Conservation (phyloP, 805 yeast species). For the Metschnikowia dekortorum region DNA sequence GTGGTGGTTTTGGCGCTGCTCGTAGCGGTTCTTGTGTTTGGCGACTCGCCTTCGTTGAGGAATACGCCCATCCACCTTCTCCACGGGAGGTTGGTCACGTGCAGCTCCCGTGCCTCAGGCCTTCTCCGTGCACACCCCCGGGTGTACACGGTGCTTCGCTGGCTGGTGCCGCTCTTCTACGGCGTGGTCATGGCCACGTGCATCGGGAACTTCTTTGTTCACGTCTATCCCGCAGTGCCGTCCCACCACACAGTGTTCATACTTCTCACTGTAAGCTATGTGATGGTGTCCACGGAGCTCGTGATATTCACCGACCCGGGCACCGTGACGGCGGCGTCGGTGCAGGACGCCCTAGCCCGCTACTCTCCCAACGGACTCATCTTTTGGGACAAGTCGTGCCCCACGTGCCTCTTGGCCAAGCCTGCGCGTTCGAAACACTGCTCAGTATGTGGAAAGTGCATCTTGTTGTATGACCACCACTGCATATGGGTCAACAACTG, state of each 20-base stretch:
- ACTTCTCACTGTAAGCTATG: slow-evolving; percentile 24
- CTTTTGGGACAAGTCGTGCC: slow-evolving; percentile 44
- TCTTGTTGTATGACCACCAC: slow-evolving; percentile 53
- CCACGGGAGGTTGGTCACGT: slow-evolving; percentile 11
- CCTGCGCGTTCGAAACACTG: slow-evolving; percentile 68
- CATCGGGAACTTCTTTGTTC: slow-evolving; percentile 27
- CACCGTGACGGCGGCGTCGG: slow-evolving; percentile 14
- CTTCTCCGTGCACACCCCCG: slow-evolving; percentile 5
- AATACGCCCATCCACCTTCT: slow-evolving; percentile 30
- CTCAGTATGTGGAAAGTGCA: slow-evolving; percentile 52
- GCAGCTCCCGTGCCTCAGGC: slow-evolving; percentile 1
- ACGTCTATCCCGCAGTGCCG: slow-evolving; percentile 22
- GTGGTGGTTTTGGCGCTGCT: slow-evolving; percentile 11
- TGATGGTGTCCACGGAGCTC: slow-evolving; percentile 32
- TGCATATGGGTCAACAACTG: slow-evolving; percentile 71
- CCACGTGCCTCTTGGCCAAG: slow-evolving; percentile 43
- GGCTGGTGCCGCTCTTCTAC: slow-evolving; percentile 45
- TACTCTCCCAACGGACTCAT: slow-evolving; percentile 48
- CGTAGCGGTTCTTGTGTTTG: slow-evolving; percentile 39
- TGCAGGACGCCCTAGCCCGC: slow-evolving; percentile 5
- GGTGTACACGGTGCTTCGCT: slow-evolving; percentile 23
- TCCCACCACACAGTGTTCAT: slow-evolving; percentile 21
- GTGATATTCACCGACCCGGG: slow-evolving; percentile 47
- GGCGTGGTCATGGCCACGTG: slow-evolving; percentile 31
- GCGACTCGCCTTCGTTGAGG: slow-evolving; percentile 43